Percentiles rank a stretch among this genome's conserved stretches.
Evolutionary conservation across 257 asterid genomes (phyloP).

Genomic region (Verbena officinalis): DNA sequence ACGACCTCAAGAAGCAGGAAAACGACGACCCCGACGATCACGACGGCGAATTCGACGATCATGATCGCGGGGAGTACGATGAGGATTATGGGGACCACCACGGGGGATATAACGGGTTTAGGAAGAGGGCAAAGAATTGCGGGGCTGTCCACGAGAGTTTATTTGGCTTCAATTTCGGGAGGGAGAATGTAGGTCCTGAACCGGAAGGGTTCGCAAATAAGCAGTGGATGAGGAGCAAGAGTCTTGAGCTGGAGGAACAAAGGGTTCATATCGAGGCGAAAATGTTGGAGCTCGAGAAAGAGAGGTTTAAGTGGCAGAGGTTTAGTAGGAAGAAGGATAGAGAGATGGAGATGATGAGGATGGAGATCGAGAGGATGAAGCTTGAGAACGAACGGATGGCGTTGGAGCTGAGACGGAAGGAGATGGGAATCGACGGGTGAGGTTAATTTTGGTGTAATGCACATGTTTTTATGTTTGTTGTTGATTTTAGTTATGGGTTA

Average conservation of each 20-base stretch:
- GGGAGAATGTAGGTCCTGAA: slow-evolving; percentile 29
- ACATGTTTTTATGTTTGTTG: slow-evolving; percentile 4
- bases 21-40: slow-evolving; percentile 60
- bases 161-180: slow-evolving; percentile 33
- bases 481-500: neutral
- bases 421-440: slow-evolving; percentile 36
- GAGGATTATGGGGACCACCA: slow-evolving; percentile 45
- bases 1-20: slow-evolving; percentile 43
- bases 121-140: slow-evolving; percentile 39
- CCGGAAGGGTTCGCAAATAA: slow-evolving; percentile 31
- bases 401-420: slow-evolving; percentile 52
- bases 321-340: slow-evolving; percentile 55
- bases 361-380: slow-evolving; percentile 60
- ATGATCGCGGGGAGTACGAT: slow-evolving; percentile 47
- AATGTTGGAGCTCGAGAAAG: slow-evolving; percentile 61
- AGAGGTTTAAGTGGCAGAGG: slow-evolving; percentile 59
- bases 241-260: slow-evolving; percentile 45
- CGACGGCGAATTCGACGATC: slow-evolving; percentile 52
- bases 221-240: slow-evolving; percentile 35
- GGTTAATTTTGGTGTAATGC: neutral
- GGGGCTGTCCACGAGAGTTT: slow-evolving; percentile 35
- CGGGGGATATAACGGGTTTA: slow-evolving; percentile 8
- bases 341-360: slow-evolving; percentile 45
- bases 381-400: slow-evolving; percentile 58
- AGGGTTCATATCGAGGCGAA: slow-evolving; percentile 47